Conservation (phyloP, 2,329 filamentous ascomycete species). For the Colletotrichum noveboracense region DNA sequence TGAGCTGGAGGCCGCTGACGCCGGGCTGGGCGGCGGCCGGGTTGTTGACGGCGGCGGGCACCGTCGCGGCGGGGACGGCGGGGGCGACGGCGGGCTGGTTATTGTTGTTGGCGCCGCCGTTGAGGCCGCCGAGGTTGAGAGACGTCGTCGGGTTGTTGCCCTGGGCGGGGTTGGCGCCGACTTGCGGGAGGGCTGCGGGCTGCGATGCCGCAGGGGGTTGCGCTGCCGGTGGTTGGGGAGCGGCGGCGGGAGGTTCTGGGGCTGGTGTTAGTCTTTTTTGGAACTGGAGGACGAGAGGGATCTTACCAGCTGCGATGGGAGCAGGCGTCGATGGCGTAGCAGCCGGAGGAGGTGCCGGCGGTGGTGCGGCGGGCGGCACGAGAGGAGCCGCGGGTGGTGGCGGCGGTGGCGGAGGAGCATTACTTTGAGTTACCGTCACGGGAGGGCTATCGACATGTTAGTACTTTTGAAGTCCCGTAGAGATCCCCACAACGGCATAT, state of each 20-base stretch:
- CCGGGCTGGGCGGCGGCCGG: slow-evolving; percentile 23
- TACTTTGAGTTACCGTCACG: neutral
- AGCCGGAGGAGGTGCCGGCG: neutral
- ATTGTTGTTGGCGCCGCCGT: neutral
- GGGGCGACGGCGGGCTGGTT: neutral
- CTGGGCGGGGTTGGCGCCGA: slow-evolving; percentile 14
- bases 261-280: neutral
- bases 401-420: slow-evolving; percentile 16
- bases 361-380: neutral
- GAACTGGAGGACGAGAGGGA: neutral
- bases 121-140: slow-evolving; percentile 27
- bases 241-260: neutral
- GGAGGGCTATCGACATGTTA: neutral
- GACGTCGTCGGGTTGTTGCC: slow-evolving; percentile 18
- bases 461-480: neutral
- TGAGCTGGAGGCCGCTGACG: slow-evolving; percentile 46
- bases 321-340: slow-evolving; percentile 1
- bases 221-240: neutral
- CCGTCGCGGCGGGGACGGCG: slow-evolving; percentile 22
- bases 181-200: neutral
- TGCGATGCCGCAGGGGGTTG: neutral
- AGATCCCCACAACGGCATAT: neutral
- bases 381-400: neutral
- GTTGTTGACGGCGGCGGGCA: slow-evolving; percentile 23
- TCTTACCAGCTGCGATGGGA: slow-evolving; percentile 8